phyloP scores from a whole-genome alignment of 2,329 filamentous ascomycete species.

The Orbilia javanica region DNA sequence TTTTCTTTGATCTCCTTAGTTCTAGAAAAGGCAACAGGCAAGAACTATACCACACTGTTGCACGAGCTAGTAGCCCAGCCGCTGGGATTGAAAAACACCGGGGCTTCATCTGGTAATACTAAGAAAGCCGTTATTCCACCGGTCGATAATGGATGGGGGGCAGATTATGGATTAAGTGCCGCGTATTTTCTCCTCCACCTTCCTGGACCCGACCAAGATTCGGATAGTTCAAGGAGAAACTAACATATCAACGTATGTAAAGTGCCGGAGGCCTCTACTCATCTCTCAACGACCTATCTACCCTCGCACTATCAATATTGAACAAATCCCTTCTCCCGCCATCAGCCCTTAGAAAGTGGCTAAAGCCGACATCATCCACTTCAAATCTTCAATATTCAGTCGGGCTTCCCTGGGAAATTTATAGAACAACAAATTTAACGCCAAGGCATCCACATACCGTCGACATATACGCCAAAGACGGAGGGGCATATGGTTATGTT shows the following conservation, averaged over 20 bases:
- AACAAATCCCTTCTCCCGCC: slow-evolving; percentile 36
- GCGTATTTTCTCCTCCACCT: slow-evolving; percentile 32
- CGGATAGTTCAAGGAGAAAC: no score
- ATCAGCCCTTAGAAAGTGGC: slow-evolving; percentile 48
- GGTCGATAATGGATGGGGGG: slow-evolving; percentile 47
- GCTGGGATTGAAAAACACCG: slow-evolving; percentile 62
- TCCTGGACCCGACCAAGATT: no score
- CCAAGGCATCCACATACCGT: slow-evolving; percentile 39
- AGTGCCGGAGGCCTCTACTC: slow-evolving; percentile 56
- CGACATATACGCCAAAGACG: slow-evolving; percentile 59
- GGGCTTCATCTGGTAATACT: slow-evolving; percentile 42
- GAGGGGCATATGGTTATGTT: slow-evolving; percentile 53
- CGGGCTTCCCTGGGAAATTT: slow-evolving; percentile 58
- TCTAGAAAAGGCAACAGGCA: slow-evolving; percentile 62
- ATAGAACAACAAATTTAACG: slow-evolving; percentile 34
- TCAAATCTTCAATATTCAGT: slow-evolving; percentile 35
- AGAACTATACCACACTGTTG: slow-evolving; percentile 61
- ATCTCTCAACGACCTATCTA: slow-evolving; percentile 54
- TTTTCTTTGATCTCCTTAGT: slow-evolving; percentile 65
- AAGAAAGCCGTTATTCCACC: slow-evolving; percentile 56
- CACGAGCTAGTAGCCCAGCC: slow-evolving; percentile 61
- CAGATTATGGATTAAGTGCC: slow-evolving; percentile 31
- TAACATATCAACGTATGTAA: not conserved
- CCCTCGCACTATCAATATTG: slow-evolving; percentile 47
- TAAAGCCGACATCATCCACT: slow-evolving; percentile 45